Evolutionary conservation across 257 asterid species (phyloP), one percentile per base, ranked within the genome.

Genomic region (Solanum medicagineum): DNA sequence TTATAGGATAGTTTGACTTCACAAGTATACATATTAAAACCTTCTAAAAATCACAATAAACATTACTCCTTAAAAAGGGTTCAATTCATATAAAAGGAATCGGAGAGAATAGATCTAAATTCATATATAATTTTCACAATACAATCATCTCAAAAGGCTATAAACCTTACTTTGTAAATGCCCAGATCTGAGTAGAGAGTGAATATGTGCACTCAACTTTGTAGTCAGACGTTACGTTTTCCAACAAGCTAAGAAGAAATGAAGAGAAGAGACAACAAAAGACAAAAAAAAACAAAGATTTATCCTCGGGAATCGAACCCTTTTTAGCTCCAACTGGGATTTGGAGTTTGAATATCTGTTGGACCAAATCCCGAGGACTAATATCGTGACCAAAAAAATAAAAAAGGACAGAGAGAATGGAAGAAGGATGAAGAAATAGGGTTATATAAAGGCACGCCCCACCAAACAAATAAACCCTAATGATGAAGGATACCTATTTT

Each of bases 301-400:
- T 85, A 69, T 90, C 93, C 95, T 94, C 93, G 98, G 94, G 92
- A 92, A 74, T 91, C 85, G 93, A 29, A 29, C 32, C 32, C 32
- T 29, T 29, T 29, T 29, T 29, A 87, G 26, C 5, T 86, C 26
- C 24, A 49, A 44, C 32, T 44, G 55, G 36, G 55, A 70, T 12
- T 9, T 70, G 24, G 10, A 42, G 42, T 51, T 77, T 53, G 16
- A 63, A 63, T 53, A 65, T 36, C 81, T 62, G 4, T 86, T 81
- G 87, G 91, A 84, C 85, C 92, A 92, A 84, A 87, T 90, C 94
- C 91, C 92, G 83, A 88, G 85, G 36, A 32, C 32, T 29, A 29
- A 29, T 29, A 29, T 29, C 2, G 32, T 2, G 32, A 29, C 36
- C 36, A 1, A 32, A 6, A 11, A 11, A 44, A 55, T 17, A 2